Evolutionary conservation across 1,284 basidiomycete genomes (phyloP), one percentile per base, ranked within the genome.

Genomic region (Marasmius oreades): DNA sequence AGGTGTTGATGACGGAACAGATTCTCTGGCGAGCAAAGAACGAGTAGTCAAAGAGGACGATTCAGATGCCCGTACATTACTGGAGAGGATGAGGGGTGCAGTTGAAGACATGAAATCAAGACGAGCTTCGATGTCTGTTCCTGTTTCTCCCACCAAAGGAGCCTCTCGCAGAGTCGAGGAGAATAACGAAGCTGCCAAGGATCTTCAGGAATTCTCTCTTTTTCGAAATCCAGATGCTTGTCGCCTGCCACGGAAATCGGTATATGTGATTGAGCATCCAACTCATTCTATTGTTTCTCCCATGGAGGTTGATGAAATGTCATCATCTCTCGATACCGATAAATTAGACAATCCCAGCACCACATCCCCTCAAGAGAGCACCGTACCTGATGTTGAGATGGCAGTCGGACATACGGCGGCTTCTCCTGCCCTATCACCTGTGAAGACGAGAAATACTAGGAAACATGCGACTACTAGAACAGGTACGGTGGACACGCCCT

Each of bases 81-180:
- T 86, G 45, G 82, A 84, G 55, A 76, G 75, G 60, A 85, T 85
- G 81, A 81, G 78, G 62, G 76, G 80, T 62, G 85, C 82, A 31
- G 80, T 85, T 11, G 82, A 83, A 60, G 77, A 73, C 26, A 80
- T 84, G 71, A 83, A 82, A 70, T 73, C 79, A 56, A 69, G 82
- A 71, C 77, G 62, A 83, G 82, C 62, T 64, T 73, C 52, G 64
- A 64, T 57, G 46, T 54, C 36, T 34, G n/a, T 47, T 10, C 16
- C 37, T 69, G 39, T 63, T 63, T 52, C 63, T 62, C 42, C 59
- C 61, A 51, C 39, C 53, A 45, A 48, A 18, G 57, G 16, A 56
- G 57, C 56, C 20, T 5, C 18, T 20, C 18, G 24, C 14, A 26
- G 12, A 7, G 52, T 47, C 26, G 37, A 28, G 10, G 47, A 50